Base-by-base conservation (phyloP, 2,329 filamentous ascomycete genomes). In the Mariannaea sp. region DNA sequence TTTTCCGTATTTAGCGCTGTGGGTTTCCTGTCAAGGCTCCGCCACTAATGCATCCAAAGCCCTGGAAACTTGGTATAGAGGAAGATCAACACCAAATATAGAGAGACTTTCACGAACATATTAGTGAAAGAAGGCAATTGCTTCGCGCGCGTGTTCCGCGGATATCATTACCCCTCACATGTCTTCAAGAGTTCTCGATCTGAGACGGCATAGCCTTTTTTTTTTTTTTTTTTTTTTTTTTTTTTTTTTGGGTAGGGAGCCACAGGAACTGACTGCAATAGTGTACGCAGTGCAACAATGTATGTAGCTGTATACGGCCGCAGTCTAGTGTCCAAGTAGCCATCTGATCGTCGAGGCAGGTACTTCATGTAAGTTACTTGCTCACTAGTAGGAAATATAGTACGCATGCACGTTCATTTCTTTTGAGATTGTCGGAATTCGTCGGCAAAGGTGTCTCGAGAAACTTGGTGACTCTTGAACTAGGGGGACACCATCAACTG, bases 11-110 rank as follows among this genome's bases (percentile, higher is more conserved):
- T 38, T 65, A 65, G 62, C 45, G 59, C 20, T 17, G 59, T 56
- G 36, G 57, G 35, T 53, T 47, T 49, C n/a, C n/a, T n/a, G 13
- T 12, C 7, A 10, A n/a, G 5, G 29, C 29, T 32, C 10, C 26
- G 7, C 22, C 44, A 19, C 22, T 36, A 32, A n/a, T 40, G 30
- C 38, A 20, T 19, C 55, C 58, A 46, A 35, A 65, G 53, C 45
- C 45, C 56, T 65, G 63, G 58, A 56, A 63, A 65, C 39, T 38
- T 47, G 53, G 58, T 36, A 53, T 46, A 54, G 53, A 50, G 51
- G 62, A 65, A 62, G 59, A 65, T 62, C 57, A 61, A 53, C 43
- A 39, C 61, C 55, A 58, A 35, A 58, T 60, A 39, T 29, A 51
- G 54, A 51, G 49, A n/a, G n/a, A n/a, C 43, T 53, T 46, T 43